These are phyloP conservation scores for Penicilliopsis zonata DNA, from an alignment of 495 filamentous ascomycete species.

Conservation along the genomic window DNA sequence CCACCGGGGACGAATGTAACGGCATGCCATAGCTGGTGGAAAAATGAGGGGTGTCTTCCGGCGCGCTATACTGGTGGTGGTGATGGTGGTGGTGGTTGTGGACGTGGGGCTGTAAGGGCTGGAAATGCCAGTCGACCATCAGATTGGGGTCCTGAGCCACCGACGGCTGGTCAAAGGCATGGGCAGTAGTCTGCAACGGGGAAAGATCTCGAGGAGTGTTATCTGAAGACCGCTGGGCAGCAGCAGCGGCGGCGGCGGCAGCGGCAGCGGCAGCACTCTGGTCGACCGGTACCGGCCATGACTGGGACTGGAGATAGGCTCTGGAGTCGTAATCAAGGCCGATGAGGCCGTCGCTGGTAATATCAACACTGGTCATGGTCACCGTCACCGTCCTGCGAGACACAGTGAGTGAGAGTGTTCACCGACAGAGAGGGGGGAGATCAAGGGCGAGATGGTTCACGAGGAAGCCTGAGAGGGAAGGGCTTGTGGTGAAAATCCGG, in stretches of 20 bases:
- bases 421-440: neutral
- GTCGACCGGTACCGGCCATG: slow-evolving; percentile 34
- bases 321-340: slow-evolving; percentile 38
- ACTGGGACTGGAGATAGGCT: slow-evolving; percentile 29
- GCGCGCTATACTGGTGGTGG: slow-evolving; percentile 25
- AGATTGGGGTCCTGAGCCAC: slow-evolving; percentile 28
- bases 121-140: slow-evolving; percentile 40
- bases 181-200: slow-evolving; percentile 36
- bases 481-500: slow-evolving; percentile 18
- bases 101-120: slow-evolving; percentile 40
- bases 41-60: slow-evolving; percentile 35
- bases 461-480: slow-evolving; percentile 12
- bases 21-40: slow-evolving; percentile 36
- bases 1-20: slow-evolving; percentile 50
- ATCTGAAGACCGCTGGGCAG: slow-evolving; percentile 12
- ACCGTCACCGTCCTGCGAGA: slow-evolving; percentile 1
- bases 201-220: slow-evolving; percentile 29
- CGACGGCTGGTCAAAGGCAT: slow-evolving; percentile 33
- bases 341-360: slow-evolving; percentile 32
- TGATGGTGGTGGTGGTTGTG: slow-evolving; percentile 31
- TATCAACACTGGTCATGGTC: slow-evolving; percentile 34
- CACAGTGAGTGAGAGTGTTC: neutral
- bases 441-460: slow-evolving; percentile 2
- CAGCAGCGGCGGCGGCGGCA: no score
- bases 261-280: slow-evolving; percentile 6